phyloP scores from a whole-genome alignment of 352 stramenopile genomes.

The Phytophthora fragariaefolia region DNA sequence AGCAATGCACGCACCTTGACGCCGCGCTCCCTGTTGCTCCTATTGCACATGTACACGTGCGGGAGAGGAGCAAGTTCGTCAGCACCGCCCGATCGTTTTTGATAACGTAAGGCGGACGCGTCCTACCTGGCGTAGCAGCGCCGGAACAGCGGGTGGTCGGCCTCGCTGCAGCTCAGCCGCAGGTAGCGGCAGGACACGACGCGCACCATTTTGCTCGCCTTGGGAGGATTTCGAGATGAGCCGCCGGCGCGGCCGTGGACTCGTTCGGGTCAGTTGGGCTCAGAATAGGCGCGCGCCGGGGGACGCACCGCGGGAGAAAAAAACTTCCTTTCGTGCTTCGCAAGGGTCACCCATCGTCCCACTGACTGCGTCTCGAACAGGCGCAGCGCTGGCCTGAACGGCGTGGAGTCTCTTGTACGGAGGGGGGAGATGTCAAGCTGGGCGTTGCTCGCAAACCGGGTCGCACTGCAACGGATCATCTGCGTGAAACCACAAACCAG shows the following conservation, averaged over 20 bases:
- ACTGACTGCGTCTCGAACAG: neutral
- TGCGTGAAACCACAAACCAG: neutral
- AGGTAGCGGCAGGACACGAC: constrained; percentile 11
- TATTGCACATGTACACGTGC: too few relatives aligned
- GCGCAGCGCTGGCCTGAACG: neutral
- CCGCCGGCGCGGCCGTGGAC: neutral
- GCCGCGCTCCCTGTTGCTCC: constrained; percentile 28
- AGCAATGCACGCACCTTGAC: constrained; percentile 21
- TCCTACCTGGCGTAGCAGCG: constrained; percentile 7
- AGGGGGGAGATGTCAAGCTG: neutral
- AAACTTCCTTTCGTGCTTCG: constrained; percentile 1
- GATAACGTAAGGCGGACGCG: too few relatives aligned
- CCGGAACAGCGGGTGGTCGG: constrained; percentile 29
- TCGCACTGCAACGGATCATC: neutral
- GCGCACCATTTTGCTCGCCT: constrained; percentile 7
- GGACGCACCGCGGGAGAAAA: constrained; percentile 4
- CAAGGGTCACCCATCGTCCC: neutral
- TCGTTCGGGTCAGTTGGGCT: neutral
- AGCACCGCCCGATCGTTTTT: too few relatives aligned
- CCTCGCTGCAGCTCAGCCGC: constrained; percentile 19
- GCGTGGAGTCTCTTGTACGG: neutral
- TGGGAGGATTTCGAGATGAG: constrained; percentile 4
- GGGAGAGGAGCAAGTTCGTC: too few relatives aligned
- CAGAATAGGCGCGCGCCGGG: neutral
- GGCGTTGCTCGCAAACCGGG: neutral